Evolutionary conservation across 2,329 filamentous ascomycete genomes (phyloP).

Genomic region (Pleoardoris graminearum): DNA sequence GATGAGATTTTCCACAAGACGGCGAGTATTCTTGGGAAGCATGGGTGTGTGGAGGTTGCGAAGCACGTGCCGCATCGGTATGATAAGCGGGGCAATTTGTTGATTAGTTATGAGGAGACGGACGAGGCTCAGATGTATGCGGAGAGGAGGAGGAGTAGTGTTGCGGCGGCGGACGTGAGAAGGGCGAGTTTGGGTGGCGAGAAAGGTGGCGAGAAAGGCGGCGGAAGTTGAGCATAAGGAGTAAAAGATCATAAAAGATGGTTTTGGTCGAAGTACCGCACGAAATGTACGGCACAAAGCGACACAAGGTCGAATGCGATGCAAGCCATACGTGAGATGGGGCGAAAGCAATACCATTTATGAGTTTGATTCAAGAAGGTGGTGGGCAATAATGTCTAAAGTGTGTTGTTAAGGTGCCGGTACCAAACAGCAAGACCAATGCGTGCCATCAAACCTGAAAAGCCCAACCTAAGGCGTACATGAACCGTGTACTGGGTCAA

Average conservation of each 20-base stretch:
- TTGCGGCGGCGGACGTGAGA: slow-evolving; percentile 9
- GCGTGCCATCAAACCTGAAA: too few relatives aligned
- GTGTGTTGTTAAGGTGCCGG: too few relatives aligned
- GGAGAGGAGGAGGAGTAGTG: slow-evolving; percentile 35
- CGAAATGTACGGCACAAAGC: not conserved
- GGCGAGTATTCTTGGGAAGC: slow-evolving; percentile 52
- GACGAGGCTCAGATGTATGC: slow-evolving; percentile 35
- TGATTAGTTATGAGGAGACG: slow-evolving; percentile 55
- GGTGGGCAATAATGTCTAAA: too few relatives aligned
- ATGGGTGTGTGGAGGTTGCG: slow-evolving; percentile 50
- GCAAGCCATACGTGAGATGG: too few relatives aligned
- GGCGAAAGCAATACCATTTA: too few relatives aligned
- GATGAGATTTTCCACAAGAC: slow-evolving; percentile 67
- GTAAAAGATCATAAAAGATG: not conserved
- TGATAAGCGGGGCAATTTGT: slow-evolving; percentile 61
- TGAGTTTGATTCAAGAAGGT: not conserved
- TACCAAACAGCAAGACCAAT: too few relatives aligned
- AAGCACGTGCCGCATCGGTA: slow-evolving; percentile 58
- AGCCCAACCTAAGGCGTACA: too few relatives aligned
- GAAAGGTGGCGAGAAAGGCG: too few relatives aligned
- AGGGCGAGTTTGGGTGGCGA: not conserved
- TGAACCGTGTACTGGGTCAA: too few relatives aligned
- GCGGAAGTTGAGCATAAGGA: slow-evolving; percentile 2
- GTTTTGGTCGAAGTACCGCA: not conserved
- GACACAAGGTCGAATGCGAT: too few relatives aligned